Conservation (phyloP, 495 filamentous ascomycete genomes). For the Penicillium pulvis region DNA sequence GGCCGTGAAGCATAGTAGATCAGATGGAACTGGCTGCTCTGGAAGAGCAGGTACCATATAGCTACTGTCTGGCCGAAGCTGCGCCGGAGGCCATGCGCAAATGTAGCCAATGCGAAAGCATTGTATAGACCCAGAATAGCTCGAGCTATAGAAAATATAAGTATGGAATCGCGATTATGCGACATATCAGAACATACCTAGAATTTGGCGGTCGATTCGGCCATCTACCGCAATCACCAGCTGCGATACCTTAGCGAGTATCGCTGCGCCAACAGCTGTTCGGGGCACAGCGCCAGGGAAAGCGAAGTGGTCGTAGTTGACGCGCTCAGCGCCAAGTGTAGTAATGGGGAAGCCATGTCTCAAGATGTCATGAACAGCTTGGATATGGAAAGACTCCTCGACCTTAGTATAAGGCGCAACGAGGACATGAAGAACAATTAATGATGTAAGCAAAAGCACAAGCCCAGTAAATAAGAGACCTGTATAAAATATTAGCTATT, state of each 20-base stretch:
- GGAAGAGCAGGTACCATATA: slow-evolving; percentile 81
- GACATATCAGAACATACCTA: slow-evolving; percentile 39
- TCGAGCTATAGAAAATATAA: slow-evolving; percentile 56
- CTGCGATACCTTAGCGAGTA: slow-evolving; percentile 68
- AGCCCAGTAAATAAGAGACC: slow-evolving; percentile 21
- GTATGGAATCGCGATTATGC: not conserved
- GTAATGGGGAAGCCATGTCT: slow-evolving; percentile 73
- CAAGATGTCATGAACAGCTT: slow-evolving; percentile 89
- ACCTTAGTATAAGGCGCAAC: slow-evolving; percentile 95
- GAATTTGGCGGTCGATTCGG: slow-evolving; percentile 51
- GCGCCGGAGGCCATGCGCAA: slow-evolving; percentile 61
- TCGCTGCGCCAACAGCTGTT: slow-evolving; percentile 79
- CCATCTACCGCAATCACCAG: slow-evolving; percentile 57
- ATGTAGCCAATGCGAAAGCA: slow-evolving; percentile 63
- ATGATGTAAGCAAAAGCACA: slow-evolving; percentile 58
- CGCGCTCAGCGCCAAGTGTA: slow-evolving; percentile 41
- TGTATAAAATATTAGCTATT: not conserved
- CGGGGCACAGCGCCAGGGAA: slow-evolving; percentile 92
- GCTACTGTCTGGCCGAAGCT: slow-evolving; percentile 71
- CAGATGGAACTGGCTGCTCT: slow-evolving; percentile 87
- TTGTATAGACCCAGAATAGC: slow-evolving; percentile 80
- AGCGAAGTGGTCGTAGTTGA: slow-evolving; percentile 83
- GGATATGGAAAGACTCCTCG: slow-evolving; percentile 97
- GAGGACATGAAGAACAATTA: slow-evolving; percentile 75
- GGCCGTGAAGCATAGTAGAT: slow-evolving; percentile 92